Percentiles rank a stretch among this genome's conserved stretches.
These are phyloP conservation scores for Pulveroboletus sp. DNA, from an alignment of 768 basidiomycete species.

Conservation along the genomic window DNA sequence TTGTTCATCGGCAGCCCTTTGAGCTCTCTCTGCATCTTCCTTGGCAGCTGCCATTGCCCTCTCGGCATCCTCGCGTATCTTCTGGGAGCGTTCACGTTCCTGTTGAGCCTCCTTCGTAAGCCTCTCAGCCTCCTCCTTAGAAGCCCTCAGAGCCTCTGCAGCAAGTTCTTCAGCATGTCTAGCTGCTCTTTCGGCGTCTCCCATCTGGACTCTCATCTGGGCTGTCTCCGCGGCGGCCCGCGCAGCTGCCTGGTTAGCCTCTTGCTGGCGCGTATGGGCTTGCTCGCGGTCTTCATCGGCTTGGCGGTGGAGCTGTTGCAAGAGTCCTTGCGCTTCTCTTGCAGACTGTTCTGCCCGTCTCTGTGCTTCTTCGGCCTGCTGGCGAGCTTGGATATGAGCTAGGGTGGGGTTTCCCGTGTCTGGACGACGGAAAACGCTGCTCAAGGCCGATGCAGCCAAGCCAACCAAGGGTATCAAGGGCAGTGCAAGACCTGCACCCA, in stretches of 20 bases:
- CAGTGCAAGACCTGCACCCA: conserved; percentile 1
- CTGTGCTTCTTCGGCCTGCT: conserved; percentile 2
- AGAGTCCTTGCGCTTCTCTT: neutral
- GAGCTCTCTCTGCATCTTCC: neutral
- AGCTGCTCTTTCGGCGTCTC: neutral
- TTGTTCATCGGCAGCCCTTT: neutral
- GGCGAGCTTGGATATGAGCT: conserved; percentile 1
- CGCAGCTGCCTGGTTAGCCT: neutral
- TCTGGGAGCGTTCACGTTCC: neutral
- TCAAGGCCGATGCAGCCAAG: neutral
- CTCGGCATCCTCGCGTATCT: neutral
- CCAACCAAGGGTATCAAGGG: neutral
- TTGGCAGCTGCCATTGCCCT: neutral
- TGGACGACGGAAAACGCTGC: neutral
- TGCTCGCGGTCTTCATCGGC: conserved; percentile 7
- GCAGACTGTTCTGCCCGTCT: conserved; percentile 2
- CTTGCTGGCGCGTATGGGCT: conserved; percentile 3
- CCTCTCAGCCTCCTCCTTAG: neutral
- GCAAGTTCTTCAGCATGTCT: neutral
- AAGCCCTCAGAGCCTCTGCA: neutral
- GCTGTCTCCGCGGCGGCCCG: conserved; percentile 1
- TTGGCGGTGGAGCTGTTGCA: neutral
- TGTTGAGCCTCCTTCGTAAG: neutral
- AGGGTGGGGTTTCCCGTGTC: conserved; percentile 11
- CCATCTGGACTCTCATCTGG: neutral